phyloP scores from a whole-genome alignment of 345 rosid species.

The Brassica nigra region DNA sequence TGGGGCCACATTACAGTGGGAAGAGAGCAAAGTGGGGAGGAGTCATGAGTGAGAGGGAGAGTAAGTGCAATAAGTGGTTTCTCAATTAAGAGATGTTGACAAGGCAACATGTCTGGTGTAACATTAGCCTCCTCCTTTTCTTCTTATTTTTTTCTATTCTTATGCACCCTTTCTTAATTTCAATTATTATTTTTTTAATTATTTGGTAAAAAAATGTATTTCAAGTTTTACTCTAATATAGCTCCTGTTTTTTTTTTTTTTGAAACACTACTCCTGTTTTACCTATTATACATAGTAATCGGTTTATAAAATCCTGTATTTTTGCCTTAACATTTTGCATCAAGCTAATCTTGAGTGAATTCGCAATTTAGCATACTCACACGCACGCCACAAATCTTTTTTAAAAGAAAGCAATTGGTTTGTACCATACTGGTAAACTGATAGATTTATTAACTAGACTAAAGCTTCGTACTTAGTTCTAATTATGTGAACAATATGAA shows the following conservation, averaged over 20 bases:
- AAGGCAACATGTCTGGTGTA: slow-evolving; percentile 37
- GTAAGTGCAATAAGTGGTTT: slow-evolving; percentile 23
- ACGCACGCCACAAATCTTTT: not conserved
- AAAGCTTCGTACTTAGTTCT: too few species aligned
- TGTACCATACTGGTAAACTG: not conserved
- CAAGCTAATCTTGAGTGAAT: not conserved
- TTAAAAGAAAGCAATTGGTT: not conserved
- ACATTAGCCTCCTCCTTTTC: slow-evolving; percentile 6
- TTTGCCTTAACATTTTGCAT: not conserved
- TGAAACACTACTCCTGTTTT: not conserved
- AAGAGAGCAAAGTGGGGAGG: not conserved
- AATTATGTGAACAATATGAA: not conserved
- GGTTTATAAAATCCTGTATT: not conserved
- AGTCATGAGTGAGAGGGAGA: not conserved
- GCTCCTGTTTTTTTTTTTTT: not conserved
- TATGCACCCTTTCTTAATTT: not conserved
- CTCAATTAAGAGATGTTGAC: slow-evolving; percentile 32
- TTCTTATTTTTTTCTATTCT: slow-evolving; percentile 8
- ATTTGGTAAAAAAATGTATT: not conserved
- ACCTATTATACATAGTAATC: not conserved
- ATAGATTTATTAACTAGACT: not conserved
- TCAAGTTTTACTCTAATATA: not conserved
- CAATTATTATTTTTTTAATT: not conserved
- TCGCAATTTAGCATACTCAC: not conserved
- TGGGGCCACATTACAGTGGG: not conserved